Evolutionary conservation across 2,329 filamentous ascomycete genomes (phyloP).

Genomic region (Botrytis byssoidea): DNA sequence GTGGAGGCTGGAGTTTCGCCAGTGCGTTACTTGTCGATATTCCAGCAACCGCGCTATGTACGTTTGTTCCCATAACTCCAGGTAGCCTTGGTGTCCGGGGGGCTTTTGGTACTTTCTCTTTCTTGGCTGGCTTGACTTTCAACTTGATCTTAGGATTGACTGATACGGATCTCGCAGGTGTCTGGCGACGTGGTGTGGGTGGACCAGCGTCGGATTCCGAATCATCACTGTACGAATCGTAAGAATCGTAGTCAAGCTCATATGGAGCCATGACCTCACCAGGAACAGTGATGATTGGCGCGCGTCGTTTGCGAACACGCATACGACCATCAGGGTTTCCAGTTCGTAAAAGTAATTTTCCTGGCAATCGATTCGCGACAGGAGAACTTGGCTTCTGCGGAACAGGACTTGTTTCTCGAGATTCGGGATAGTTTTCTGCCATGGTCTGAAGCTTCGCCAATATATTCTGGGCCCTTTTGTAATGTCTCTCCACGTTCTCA

Average conservation of each 20-base stretch:
- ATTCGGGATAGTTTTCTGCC: conserved; percentile 57
- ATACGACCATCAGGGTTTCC: conserved; percentile 40
- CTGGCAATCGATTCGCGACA: conserved; percentile 47
- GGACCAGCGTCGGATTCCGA: conserved; percentile 40
- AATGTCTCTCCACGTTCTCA: conserved; percentile 62
- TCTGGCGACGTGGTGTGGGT: conserved; percentile 29
- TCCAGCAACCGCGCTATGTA: conserved; percentile 40
- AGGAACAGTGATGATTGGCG: conserved; percentile 62
- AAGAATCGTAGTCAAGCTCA: conserved; percentile 61
- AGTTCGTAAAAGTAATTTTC: conserved; percentile 48
- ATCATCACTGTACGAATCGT: conserved; percentile 41
- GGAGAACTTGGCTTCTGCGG: conserved; percentile 51
- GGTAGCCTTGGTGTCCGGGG: conserved; percentile 36
- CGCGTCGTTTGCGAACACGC: conserved; percentile 37
- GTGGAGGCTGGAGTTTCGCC: conserved; percentile 52
- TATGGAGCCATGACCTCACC: conserved; percentile 66
- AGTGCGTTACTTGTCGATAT: conserved; percentile 42
- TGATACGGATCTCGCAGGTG: conserved; percentile 28
- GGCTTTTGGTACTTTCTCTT: conserved; percentile 32
- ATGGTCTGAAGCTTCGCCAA: conserved; percentile 58
- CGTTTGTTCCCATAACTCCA: conserved; percentile 40
- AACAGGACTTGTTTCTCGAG: conserved; percentile 49
- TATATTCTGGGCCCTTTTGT: conserved; percentile 58
- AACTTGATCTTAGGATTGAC: conserved; percentile 34
- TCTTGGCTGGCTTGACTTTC: conserved; percentile 33